Percentiles rank a stretch among this genome's conserved stretches.
These are phyloP conservation scores for Xanthoconium stramineum DNA, from an alignment of 768 basidiomycete species.

Conservation along the genomic window DNA sequence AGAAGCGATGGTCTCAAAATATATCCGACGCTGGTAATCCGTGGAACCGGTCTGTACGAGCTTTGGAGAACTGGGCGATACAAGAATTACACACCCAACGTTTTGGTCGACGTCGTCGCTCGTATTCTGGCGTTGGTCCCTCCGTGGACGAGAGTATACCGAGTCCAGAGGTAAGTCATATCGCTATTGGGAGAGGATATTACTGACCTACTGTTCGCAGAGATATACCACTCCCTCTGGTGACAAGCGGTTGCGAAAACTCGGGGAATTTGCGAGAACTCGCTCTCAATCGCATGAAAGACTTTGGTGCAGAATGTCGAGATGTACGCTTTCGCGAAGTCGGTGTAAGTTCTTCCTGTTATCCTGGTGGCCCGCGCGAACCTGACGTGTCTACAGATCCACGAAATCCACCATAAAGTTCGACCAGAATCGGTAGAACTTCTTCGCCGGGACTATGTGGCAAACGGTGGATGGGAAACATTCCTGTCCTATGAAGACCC, in stretches of 20 bases:
- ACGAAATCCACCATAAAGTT: constrained; percentile 98
- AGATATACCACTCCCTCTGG: constrained; percentile 95
- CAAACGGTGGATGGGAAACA: constrained; percentile 99
- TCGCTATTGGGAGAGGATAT: background rate
- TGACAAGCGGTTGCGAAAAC: constrained; percentile 96
- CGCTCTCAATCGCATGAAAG: constrained; percentile 96
- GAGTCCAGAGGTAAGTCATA: constrained; percentile 78
- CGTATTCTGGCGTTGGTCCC: constrained; percentile 94
- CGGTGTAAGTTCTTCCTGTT: constrained; percentile 57
- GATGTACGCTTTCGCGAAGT: constrained; percentile 98
- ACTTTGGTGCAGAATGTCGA: constrained; percentile 95
- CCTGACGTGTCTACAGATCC: constrained; percentile 55
- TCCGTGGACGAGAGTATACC: constrained; percentile 98
- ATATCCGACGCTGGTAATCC: constrained; percentile 96
- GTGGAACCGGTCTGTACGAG: constrained; percentile 94
- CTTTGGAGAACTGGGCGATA: constrained; percentile 96
- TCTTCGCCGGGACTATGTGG: constrained; percentile 90
- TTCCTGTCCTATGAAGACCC: constrained; percentile 99
- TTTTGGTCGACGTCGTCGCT: constrained; percentile 95
- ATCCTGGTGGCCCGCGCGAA: background rate
- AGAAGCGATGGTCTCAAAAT: constrained; percentile 97
- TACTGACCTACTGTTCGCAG: constrained; percentile 36
- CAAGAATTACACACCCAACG: constrained; percentile 99
- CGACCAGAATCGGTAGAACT: constrained; percentile 94
- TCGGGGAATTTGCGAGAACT: constrained; percentile 95